A percentile compares a stretch with the other conserved stretches of the same genome.
phyloP scores from a whole-genome alignment of 179 eudicot species.

The Spinacia oleracea region DNA sequence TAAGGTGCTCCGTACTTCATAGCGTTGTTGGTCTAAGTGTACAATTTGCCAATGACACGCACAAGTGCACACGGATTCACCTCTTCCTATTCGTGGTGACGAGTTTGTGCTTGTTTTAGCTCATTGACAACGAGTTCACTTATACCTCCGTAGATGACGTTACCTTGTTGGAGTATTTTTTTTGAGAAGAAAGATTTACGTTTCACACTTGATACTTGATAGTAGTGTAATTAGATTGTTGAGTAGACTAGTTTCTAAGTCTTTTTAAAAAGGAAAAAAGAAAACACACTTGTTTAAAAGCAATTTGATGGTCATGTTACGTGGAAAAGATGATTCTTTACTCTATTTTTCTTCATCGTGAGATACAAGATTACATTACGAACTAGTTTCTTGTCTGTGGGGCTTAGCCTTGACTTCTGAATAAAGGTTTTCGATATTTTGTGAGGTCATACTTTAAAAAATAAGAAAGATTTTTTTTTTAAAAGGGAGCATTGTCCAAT shows the following conservation, averaged over 20 bases:
- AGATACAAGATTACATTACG: slow-evolving; percentile 9
- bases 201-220: background rate
- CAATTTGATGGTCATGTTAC: background rate
- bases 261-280: background rate
- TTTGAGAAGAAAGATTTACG: background rate
- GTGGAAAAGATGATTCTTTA: slow-evolving; percentile 1
- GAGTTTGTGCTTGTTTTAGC: background rate
- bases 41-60: no score
- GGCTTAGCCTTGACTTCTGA: slow-evolving; percentile 1
- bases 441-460: background rate
- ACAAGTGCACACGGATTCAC: background rate
- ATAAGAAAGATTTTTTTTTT: no score
- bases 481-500: no score
- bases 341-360: background rate
- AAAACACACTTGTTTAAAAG: background rate
- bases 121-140: background rate
- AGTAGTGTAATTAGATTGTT: background rate
- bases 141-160: no score
- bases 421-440: background rate
- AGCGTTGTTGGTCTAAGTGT: background rate
- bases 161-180: background rate
- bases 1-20: no score
- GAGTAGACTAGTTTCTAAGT: background rate
- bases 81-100: background rate
- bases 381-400: background rate